A percentile compares a stretch with the other conserved stretches of the same genome.
These are phyloP conservation scores for Wickerhamomyces canadensis DNA, from an alignment of 805 yeast genomes.

Conservation along the genomic window DNA sequence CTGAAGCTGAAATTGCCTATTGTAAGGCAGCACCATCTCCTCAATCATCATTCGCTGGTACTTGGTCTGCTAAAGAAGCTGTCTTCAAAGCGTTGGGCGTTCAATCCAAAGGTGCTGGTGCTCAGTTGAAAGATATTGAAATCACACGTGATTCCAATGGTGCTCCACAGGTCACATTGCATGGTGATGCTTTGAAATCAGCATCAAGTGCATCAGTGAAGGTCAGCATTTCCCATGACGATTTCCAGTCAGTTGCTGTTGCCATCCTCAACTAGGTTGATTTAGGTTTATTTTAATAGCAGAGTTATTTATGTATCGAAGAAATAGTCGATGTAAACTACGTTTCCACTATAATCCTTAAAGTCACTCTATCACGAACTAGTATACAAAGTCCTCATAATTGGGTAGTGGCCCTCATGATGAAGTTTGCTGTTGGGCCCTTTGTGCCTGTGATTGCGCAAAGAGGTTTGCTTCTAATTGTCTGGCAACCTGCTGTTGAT, in stretches of 20 bases:
- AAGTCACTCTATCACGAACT: no score
- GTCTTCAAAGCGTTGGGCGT: slow-evolving; percentile 94
- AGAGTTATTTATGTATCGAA: not conserved
- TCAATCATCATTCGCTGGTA: slow-evolving; percentile 90
- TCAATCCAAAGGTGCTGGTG: slow-evolving; percentile 90
- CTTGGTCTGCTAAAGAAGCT: slow-evolving; percentile 99
- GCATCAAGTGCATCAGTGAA: slow-evolving; percentile 69
- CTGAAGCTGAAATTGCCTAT: slow-evolving; percentile 71
- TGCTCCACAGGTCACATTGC: slow-evolving; percentile 75
- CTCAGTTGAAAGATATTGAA: slow-evolving; percentile 87
- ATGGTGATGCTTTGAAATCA: slow-evolving; percentile 70
- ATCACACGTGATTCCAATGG: slow-evolving; percentile 58
- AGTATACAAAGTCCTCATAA: no score
- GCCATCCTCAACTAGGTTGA: slow-evolving; percentile 53
- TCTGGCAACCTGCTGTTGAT: slow-evolving; percentile 11
- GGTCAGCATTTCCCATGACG: slow-evolving; percentile 95
- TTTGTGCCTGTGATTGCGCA: slow-evolving; percentile 12
- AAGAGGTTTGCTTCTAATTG: slow-evolving; percentile 21
- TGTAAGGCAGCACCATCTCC: slow-evolving; percentile 71
- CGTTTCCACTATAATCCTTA: no score
- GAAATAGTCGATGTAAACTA: no score
- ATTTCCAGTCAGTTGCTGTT: slow-evolving; percentile 95
- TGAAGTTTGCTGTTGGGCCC: not conserved
- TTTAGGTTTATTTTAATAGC: no score
- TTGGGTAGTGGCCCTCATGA: no score